Evolutionary conservation across 2,329 filamentous ascomycete species (phyloP), one percentile per base, ranked within the genome.

Genomic region (Ascochyta fabae): DNA sequence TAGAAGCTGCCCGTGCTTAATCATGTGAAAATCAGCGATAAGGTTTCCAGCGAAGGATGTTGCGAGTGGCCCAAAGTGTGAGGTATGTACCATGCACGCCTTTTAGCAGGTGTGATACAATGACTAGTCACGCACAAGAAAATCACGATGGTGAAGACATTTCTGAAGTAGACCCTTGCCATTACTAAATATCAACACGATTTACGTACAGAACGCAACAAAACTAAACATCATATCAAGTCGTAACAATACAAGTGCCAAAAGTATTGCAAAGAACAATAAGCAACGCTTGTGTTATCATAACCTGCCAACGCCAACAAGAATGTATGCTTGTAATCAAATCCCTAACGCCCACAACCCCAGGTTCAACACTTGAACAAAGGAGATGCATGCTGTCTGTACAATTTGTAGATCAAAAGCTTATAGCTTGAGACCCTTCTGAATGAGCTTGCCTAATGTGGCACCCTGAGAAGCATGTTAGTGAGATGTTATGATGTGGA

Each of bases 371-470:
- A 56, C 66, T 70, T 67, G 65, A 72, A 72, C 60, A 65, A 63
- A 69, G 62, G 65, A 73, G 62, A 69, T 69, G 66, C 51, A 72
- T 71, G 70, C 48, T 51, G 31, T 56, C 38, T 51, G 49, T 62
- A 62, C 58, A 68, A 45, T 67, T 52, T 67, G 59, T 23, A 27
- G 27, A 27, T 13, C 24, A 49, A 34, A 36, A 27, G 44, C 48
- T 64, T 63, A 74, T 54, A 75, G 63, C 60, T 72, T 73, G 24
- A 77, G 64, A 16, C 78, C 79, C 58, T 78, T 74, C 56, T 77
- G 68, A 54, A 81, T 78, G 55, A 81, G 71, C 60, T 78, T 75
- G 61, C 75, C 75, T 42, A 77, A 64, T 50, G 72, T 77, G 31
- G 60, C 71, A 66, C 73, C 74, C 75, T 77, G 36, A 33, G 3